phyloP scores from a whole-genome alignment of 768 basidiomycete genomes.

The Agrocybe chaxingu region DNA sequence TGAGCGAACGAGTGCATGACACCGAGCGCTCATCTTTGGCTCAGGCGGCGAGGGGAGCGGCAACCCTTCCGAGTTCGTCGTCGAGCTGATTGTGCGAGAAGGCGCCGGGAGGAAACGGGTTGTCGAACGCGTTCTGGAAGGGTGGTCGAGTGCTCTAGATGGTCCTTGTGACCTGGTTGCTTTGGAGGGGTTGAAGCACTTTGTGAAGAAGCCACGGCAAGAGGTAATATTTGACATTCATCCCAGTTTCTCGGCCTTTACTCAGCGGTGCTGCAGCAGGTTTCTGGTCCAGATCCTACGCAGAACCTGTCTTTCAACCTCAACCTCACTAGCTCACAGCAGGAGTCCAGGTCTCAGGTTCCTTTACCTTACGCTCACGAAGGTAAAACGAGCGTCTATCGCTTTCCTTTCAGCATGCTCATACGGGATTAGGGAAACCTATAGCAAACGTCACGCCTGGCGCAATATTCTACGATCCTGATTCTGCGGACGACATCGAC shows the following conservation, averaged over 20 bases:
- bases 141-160: constrained; percentile 40
- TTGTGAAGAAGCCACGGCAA: constrained; percentile 39
- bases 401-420: background rate
- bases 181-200: constrained; percentile 46
- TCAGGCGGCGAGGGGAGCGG: constrained; percentile 48
- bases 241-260: background rate
- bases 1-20: constrained; percentile 60
- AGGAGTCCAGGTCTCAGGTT: constrained; percentile 74
- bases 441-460: constrained; percentile 24
- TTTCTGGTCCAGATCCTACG: constrained; percentile 51
- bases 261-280: constrained; percentile 1
- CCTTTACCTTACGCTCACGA: constrained; percentile 90
- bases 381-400: constrained; percentile 38
- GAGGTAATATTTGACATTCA: constrained; percentile 23
- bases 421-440: constrained; percentile 29
- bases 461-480: constrained; percentile 85
- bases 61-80: constrained; percentile 45
- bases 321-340: constrained; percentile 77
- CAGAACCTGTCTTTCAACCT: constrained; percentile 86
- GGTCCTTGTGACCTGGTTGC: constrained; percentile 44
- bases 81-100: constrained; percentile 58
- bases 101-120: constrained; percentile 45
- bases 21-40: constrained; percentile 61
- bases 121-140: constrained; percentile 62
- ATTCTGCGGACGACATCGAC: constrained; percentile 91